Evolutionary conservation across 78 protist species (phyloP).

Genomic region (Corallochytrium limacisporum): DNA sequence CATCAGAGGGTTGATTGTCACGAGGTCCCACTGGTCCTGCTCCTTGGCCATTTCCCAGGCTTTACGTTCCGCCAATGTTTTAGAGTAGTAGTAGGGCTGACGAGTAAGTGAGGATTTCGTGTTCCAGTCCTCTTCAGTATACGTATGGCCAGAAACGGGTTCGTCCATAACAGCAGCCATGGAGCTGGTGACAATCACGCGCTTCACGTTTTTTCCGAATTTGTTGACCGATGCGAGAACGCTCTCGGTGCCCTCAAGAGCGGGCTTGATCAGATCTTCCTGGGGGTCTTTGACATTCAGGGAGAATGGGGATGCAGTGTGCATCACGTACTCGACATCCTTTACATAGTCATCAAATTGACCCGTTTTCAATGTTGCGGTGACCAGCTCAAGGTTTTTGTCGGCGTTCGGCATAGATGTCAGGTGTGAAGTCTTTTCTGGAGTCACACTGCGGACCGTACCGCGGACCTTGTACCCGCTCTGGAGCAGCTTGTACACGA

Average conservation of each 20-base stretch:
- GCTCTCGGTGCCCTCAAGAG: conserved; percentile 13
- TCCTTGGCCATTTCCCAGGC: neutral
- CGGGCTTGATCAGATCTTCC: conserved; percentile 13
- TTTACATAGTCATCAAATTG: neutral
- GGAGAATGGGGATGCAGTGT: conserved; percentile 33
- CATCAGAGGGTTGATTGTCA: conserved; percentile 19
- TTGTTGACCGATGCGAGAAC: neutral
- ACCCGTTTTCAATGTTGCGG: no score
- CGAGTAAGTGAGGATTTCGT: neutral
- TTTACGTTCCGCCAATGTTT: conserved; percentile 10
- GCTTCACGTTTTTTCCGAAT: neutral
- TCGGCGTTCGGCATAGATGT: no score
- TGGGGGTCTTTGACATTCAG: neutral
- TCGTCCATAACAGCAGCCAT: neutral
- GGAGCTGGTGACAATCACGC: conserved; percentile 14
- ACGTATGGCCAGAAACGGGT: neutral
- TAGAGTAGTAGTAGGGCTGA: conserved; percentile 10
- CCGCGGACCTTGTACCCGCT: neutral
- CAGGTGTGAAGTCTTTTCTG: no score
- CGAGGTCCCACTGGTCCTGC: neutral
- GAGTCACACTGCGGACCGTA: neutral
- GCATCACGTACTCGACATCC: conserved; percentile 11
- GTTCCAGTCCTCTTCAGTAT: conserved; percentile 29
- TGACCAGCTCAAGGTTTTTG: no score
- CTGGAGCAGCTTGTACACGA: neutral